These are phyloP conservation scores for Plenodomus biglobosus DNA, from an alignment of 2,329 filamentous ascomycete genomes.

Conservation along the genomic window DNA sequence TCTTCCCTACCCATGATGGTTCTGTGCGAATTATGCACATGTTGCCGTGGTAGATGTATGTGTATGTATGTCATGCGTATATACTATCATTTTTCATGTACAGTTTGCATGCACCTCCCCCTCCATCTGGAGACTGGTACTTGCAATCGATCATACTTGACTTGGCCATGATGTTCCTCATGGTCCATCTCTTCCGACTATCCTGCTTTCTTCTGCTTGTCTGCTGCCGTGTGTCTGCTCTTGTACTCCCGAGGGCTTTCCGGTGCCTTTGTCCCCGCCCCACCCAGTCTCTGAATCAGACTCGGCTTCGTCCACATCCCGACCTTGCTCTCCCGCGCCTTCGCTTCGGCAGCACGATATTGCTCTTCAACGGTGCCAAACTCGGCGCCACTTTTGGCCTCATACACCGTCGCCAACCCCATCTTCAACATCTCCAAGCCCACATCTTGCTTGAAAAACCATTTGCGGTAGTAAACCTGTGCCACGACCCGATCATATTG, in stretches of 20 bases:
- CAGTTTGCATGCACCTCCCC: not conserved
- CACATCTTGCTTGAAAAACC: slow-evolving; percentile 74
- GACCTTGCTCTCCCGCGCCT: slow-evolving; percentile 45
- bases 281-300: slow-evolving; percentile 46
- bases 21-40: not conserved
- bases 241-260: slow-evolving; percentile 93
- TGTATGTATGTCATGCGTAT: too few relatives aligned
- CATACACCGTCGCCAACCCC: slow-evolving; percentile 88
- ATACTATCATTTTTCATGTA: not conserved
- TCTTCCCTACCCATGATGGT: not conserved
- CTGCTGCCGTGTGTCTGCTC: slow-evolving; percentile 54
- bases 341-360: slow-evolving; percentile 67
- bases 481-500: slow-evolving; percentile 92
- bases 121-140: not conserved
- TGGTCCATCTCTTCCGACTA: not conserved
- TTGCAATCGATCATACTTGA: too few relatives aligned
- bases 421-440: slow-evolving; percentile 84
- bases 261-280: slow-evolving; percentile 56
- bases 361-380: slow-evolving; percentile 69
- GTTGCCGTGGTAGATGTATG: not conserved
- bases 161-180: not conserved
- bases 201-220: slow-evolving; percentile 41
- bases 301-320: slow-evolving; percentile 67
- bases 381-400: slow-evolving; percentile 85
- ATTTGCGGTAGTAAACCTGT: slow-evolving; percentile 72